Conservation (phyloP, 495 filamentous ascomycete genomes). For the Penicillium waksmanii region DNA sequence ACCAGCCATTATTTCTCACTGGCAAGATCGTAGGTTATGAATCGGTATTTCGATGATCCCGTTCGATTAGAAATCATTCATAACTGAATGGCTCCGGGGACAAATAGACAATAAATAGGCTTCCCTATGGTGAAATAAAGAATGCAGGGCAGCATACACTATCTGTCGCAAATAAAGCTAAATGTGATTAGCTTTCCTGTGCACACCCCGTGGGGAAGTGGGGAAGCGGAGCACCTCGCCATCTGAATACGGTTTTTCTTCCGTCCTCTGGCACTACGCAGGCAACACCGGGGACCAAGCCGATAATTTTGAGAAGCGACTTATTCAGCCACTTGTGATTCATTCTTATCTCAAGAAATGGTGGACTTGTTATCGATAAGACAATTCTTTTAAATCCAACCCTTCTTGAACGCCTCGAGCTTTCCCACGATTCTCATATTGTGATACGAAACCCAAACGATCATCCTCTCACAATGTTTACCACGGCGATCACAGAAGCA, state of each 20-base stretch:
- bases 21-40: not conserved
- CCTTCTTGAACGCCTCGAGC: not conserved
- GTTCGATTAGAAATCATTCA: not conserved
- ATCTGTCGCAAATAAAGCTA: not conserved
- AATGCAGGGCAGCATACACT: not conserved
- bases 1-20: constrained; percentile 22
- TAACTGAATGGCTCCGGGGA: not conserved
- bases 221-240: constrained; percentile 15
- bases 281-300: constrained; percentile 16
- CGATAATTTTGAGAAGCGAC: not conserved
- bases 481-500: constrained; percentile 2
- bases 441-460: not conserved
- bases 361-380: constrained; percentile 12
- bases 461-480: constrained; percentile 11
- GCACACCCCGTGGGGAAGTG: constrained; percentile 28
- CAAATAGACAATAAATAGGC: constrained; percentile 9
- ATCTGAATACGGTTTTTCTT: constrained; percentile 13
- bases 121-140: not conserved
- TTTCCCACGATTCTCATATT: not conserved
- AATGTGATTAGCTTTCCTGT: not conserved
- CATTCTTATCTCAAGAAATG: not conserved
- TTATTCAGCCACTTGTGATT: not conserved
- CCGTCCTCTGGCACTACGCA: constrained; percentile 7
- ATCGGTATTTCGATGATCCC: not conserved
- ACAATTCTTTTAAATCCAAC: constrained; percentile 3